Conservation (phyloP, 2,329 filamentous ascomycete genomes). For the Fusarium guadeloupense region DNA sequence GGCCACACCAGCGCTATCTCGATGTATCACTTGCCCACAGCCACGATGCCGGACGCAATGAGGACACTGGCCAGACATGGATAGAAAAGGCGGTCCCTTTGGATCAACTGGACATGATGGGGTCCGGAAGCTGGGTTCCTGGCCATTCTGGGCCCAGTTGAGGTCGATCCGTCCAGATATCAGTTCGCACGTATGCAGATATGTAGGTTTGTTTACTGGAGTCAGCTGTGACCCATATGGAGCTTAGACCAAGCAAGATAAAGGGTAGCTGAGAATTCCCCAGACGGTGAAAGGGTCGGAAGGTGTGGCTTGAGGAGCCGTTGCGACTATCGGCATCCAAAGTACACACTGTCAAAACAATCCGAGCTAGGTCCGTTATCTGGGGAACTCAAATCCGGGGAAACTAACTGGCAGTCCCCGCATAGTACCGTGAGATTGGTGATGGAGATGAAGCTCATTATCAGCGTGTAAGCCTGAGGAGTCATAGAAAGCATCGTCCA, state of each 20-base stretch:
- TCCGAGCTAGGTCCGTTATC: conserved; percentile 27
- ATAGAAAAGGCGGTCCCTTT: conserved; percentile 42
- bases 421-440: conserved; percentile 17
- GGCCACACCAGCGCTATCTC: conserved; percentile 43
- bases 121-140: conserved; percentile 34
- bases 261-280: neutral
- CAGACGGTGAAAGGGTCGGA: conserved; percentile 7
- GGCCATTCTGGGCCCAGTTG: conserved; percentile 5
- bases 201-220: conserved; percentile 4
- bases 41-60: conserved; percentile 41
- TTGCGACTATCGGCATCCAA: neutral
- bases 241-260: conserved; percentile 11
- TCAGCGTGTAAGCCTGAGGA: conserved; percentile 4
- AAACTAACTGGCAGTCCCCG: conserved; percentile 29
- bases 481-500: conserved; percentile 1
- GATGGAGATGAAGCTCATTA: conserved; percentile 10
- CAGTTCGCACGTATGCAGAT: conserved; percentile 1
- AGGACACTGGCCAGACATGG: conserved; percentile 44
- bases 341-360: conserved; percentile 6
- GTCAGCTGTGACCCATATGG: conserved; percentile 5
- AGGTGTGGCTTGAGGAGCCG: conserved; percentile 31
- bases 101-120: conserved; percentile 42
- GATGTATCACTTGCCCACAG: conserved; percentile 49
- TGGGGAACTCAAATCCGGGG: conserved; percentile 34
- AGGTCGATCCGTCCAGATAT: conserved; percentile 1